phyloP scores from a whole-genome alignment of 2,329 filamentous ascomycete species.

The Claviceps sp. region DNA sequence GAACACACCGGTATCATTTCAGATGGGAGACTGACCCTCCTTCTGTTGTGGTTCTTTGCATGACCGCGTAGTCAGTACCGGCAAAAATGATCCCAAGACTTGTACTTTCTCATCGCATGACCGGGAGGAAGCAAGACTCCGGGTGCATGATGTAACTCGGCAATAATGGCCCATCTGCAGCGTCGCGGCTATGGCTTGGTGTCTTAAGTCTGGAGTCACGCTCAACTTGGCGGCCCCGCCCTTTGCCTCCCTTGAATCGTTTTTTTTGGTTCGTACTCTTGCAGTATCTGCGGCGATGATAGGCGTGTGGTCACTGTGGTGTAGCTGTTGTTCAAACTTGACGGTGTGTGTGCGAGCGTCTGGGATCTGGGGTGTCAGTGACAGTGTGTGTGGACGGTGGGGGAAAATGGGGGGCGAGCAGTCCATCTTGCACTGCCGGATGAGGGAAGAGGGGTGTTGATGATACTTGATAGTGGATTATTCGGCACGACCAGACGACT shows the following conservation, averaged over 20 bases:
- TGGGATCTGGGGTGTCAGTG: background rate
- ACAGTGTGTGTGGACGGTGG: background rate
- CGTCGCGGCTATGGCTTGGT: conserved; percentile 16
- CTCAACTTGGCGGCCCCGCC: conserved; percentile 14
- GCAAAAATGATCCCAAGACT: conserved; percentile 7
- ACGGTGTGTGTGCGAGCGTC: background rate
- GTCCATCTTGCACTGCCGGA: background rate
- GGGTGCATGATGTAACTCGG: conserved; percentile 18
- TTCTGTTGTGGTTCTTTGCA: conserved; percentile 14
- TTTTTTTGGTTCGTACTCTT: background rate
- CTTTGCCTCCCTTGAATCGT: background rate
- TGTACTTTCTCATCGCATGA: conserved; percentile 13
- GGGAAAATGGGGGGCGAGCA: background rate
- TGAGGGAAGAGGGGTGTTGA: background rate
- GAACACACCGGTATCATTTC: background rate
- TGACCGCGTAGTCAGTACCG: conserved; percentile 15
- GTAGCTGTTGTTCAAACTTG: background rate
- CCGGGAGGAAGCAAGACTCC: conserved; percentile 9
- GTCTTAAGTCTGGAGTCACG: conserved; percentile 26
- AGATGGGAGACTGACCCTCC: conserved; percentile 8
- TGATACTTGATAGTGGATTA: background rate
- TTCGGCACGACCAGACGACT: background rate
- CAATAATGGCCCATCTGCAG: conserved; percentile 11
- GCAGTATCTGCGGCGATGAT: background rate
- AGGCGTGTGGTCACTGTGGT: background rate